These are phyloP conservation scores for Epicoccum nigrum DNA, from an alignment of 2,329 filamentous ascomycete genomes.

Conservation along the genomic window DNA sequence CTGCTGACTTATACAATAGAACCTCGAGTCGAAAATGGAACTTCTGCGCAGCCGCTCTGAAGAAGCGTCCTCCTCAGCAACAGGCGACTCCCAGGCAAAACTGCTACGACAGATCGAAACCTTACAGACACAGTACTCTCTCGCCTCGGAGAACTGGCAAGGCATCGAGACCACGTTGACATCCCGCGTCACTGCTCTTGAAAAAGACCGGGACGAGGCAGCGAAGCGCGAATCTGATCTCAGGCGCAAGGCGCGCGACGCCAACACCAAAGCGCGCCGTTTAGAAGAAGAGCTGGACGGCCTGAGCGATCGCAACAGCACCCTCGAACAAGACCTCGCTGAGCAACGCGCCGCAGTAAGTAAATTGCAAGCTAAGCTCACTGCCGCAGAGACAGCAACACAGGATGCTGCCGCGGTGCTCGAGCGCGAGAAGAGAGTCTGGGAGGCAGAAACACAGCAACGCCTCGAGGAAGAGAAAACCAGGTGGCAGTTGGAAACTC, in stretches of 20 bases:
- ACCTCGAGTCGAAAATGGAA: constrained; percentile 88
- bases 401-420: constrained; percentile 63
- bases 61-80: constrained; percentile 82
- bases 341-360: constrained; percentile 66
- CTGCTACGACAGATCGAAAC: constrained; percentile 93
- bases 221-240: constrained; percentile 83
- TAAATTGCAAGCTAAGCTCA: constrained; percentile 67
- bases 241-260: constrained; percentile 85
- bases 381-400: constrained; percentile 68
- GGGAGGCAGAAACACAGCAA: constrained; percentile 63
- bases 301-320: constrained; percentile 67
- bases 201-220: constrained; percentile 90
- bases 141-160: constrained; percentile 97
- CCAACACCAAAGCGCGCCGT: constrained; percentile 70
- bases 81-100: constrained; percentile 85
- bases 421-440: constrained; percentile 64
- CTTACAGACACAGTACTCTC: constrained; percentile 90
- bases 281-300: constrained; percentile 85
- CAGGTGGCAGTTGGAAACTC: constrained; percentile 61
- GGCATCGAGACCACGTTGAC: constrained; percentile 88
- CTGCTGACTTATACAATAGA: constrained; percentile 51
- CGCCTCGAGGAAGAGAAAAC: constrained; percentile 69
- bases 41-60: constrained; percentile 83
- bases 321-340: constrained; percentile 67
- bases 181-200: constrained; percentile 75